Percentiles rank a stretch among this genome's conserved stretches.
phyloP scores from a whole-genome alignment of 805 yeast species.

The Ogataea pini region DNA sequence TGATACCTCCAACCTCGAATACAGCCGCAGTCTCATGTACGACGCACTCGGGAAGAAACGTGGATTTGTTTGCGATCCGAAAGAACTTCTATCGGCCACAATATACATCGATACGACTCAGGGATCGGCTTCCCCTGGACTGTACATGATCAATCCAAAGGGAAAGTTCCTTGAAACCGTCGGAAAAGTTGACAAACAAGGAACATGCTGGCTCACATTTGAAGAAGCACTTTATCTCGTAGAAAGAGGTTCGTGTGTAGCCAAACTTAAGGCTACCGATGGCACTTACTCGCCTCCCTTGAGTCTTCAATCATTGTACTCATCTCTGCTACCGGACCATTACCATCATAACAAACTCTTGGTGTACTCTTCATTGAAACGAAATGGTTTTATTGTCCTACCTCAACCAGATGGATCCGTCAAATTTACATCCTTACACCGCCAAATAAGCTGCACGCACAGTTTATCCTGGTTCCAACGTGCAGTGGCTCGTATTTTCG shows the following conservation, averaged over 20 bases:
- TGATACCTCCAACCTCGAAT: conserved; percentile 40
- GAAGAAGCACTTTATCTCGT: conserved; percentile 76
- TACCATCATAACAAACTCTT: conserved; percentile 54
- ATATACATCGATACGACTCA: conserved; percentile 19
- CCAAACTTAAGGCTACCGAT: conserved; percentile 25
- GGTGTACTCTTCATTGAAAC: conserved; percentile 71
- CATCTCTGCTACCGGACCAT: conserved; percentile 42
- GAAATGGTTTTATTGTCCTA: conserved; percentile 73
- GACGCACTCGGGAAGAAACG: conserved; percentile 56
- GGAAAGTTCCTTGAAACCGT: conserved; percentile 76
- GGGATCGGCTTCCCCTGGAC: background rate
- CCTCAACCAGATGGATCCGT: background rate
- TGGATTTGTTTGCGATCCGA: conserved; percentile 36
- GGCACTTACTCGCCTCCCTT: conserved; percentile 40
- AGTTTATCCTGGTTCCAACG: background rate
- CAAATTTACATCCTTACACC: background rate
- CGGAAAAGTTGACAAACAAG: conserved; percentile 57
- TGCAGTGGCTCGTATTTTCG: background rate
- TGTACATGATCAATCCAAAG: conserved; percentile 47
- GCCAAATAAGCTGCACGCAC: background rate
- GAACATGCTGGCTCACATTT: conserved; percentile 49
- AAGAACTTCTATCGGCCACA: conserved; percentile 30
- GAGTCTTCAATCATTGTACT: conserved; percentile 65
- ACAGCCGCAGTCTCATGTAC: conserved; percentile 71
- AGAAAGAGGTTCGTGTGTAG: conserved; percentile 68